These are phyloP conservation scores for Coccinonectria pachysandricola DNA, from an alignment of 2,329 filamentous ascomycete species.

Conservation along the genomic window DNA sequence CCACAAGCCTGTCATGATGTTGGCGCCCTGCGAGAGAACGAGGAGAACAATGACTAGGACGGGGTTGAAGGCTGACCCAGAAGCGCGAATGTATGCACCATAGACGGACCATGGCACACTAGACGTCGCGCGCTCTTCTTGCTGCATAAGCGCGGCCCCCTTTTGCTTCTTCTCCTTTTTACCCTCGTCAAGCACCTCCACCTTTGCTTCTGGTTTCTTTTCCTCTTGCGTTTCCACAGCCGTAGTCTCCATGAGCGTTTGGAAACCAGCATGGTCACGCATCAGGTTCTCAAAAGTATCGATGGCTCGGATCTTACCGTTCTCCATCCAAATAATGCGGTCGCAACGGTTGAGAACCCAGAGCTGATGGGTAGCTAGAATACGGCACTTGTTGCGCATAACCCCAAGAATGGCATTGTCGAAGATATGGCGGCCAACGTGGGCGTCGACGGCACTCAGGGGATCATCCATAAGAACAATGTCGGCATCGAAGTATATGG, in stretches of 20 bases:
- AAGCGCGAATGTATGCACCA: slow-evolving; percentile 63
- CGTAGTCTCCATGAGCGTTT: slow-evolving; percentile 74
- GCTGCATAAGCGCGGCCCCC: slow-evolving; percentile 58
- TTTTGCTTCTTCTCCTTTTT: slow-evolving; percentile 49
- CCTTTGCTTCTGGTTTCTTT: slow-evolving; percentile 33
- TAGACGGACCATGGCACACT: slow-evolving; percentile 77
- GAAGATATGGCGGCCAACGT: slow-evolving; percentile 69
- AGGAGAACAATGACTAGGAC: slow-evolving; percentile 54
- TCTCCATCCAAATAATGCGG: slow-evolving; percentile 86
- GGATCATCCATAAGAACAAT: slow-evolving; percentile 62
- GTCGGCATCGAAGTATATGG: slow-evolving; percentile 60
- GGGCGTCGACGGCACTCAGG: slow-evolving; percentile 58
- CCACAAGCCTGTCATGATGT: slow-evolving; percentile 84
- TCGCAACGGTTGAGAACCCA: slow-evolving; percentile 88
- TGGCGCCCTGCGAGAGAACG: slow-evolving; percentile 66
- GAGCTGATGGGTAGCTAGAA: slow-evolving; percentile 89
- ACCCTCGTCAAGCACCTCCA: slow-evolving; percentile 32
- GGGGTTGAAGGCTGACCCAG: slow-evolving; percentile 60
- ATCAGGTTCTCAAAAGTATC: slow-evolving; percentile 88
- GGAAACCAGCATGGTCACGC: slow-evolving; percentile 66
- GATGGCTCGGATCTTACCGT: slow-evolving; percentile 70
- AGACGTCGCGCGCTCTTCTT: slow-evolving; percentile 57
- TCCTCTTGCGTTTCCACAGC: slow-evolving; percentile 57
- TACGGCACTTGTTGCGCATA: slow-evolving; percentile 77
- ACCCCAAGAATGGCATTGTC: slow-evolving; percentile 89